Base-by-base conservation (phyloP, 306 rosid species). In the Trifolium dubium region DNA sequence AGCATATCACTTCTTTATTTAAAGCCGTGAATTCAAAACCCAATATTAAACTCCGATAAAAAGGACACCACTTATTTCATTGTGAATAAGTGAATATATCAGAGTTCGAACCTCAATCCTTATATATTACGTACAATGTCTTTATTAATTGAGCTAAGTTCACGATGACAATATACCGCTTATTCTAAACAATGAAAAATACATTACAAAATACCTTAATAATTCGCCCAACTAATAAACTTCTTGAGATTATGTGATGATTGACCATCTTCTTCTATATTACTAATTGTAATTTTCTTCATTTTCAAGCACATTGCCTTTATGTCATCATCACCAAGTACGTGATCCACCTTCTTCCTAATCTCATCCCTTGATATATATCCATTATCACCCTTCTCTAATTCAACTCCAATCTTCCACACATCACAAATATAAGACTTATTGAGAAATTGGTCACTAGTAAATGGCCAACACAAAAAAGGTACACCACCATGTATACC, bases 391-490 rank as follows among this genome's bases (percentile, higher is more conserved):
- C 72, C 68, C 8, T 79, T 72, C 2, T 72, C 55, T 19, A 79
- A 44, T 72, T 13, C 69, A 9, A 79, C 0, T 44, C 82, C 82
- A 72, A 34, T 18, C 68, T 79, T 72, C 82, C 82, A 79, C 68
- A 79, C 73, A 54, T 79, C 69, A 79, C 78, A 79, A 54, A 71
- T 72, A 55, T 72, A 79, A 8, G 44, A 53, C 62, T 18, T 72
- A 39, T 64, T 19, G 14, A 72, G 0, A 72, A 41, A 72, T 28
- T 72, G 78, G 12, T 79, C 82, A 32, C 3, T 1, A 0, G 3
- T 0, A 14, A 55, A 71, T 18, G 82, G 78, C 82, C 82, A 79
- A 79, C 78, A 64, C 67, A 86, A 54, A 40, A 83, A 86, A 67
- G 86, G 86, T 2, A 81, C 72, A 18, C 74, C 79, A 46, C 5